Evolutionary conservation across 768 basidiomycete species (phyloP).

Genomic region (Leccinum aurantiacum): DNA sequence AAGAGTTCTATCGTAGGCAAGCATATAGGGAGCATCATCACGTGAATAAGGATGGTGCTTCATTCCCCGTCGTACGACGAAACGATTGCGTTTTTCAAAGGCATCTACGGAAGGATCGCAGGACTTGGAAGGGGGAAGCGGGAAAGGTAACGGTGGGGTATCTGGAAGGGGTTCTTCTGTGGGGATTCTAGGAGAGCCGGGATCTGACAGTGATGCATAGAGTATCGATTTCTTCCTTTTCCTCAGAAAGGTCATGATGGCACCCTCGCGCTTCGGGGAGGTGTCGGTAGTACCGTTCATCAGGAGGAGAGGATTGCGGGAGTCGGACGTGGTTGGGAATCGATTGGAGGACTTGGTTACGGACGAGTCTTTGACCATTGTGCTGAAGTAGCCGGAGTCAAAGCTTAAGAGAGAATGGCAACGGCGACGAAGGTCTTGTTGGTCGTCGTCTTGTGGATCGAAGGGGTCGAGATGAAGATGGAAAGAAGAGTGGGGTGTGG

Average conservation of each 20-base stretch:
- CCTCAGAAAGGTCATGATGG: slow-evolving; percentile 16
- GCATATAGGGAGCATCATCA: slow-evolving; percentile 60
- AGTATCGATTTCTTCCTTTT: slow-evolving; percentile 27
- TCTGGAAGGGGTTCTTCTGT: slow-evolving; percentile 1
- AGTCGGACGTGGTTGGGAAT: slow-evolving; percentile 15
- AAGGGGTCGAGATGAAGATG: slow-evolving; percentile 5
- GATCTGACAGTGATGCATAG: slow-evolving; percentile 1
- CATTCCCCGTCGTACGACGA: slow-evolving; percentile 36
- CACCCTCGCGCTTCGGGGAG: slow-evolving; percentile 25
- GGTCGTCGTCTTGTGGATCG: background rate
- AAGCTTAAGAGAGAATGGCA: slow-evolving; percentile 23
- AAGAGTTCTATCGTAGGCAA: slow-evolving; percentile 55
- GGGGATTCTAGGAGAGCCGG: slow-evolving; percentile 5
- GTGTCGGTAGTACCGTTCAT: slow-evolving; percentile 5
- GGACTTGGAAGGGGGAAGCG: background rate
- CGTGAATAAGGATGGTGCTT: slow-evolving; percentile 54
- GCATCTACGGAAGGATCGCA: slow-evolving; percentile 17
- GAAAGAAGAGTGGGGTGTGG: slow-evolving; percentile 26
- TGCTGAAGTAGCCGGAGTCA: slow-evolving; percentile 32
- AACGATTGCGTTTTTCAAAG: slow-evolving; percentile 28
- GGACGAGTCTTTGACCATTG: slow-evolving; percentile 25
- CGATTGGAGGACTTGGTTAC: slow-evolving; percentile 8
- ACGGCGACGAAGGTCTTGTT: slow-evolving; percentile 14
- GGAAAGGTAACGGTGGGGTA: background rate
- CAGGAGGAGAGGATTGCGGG: slow-evolving; percentile 11